phyloP scores from a whole-genome alignment of 2,329 filamentous ascomycete species.

The Pleomassaria siparia region DNA sequence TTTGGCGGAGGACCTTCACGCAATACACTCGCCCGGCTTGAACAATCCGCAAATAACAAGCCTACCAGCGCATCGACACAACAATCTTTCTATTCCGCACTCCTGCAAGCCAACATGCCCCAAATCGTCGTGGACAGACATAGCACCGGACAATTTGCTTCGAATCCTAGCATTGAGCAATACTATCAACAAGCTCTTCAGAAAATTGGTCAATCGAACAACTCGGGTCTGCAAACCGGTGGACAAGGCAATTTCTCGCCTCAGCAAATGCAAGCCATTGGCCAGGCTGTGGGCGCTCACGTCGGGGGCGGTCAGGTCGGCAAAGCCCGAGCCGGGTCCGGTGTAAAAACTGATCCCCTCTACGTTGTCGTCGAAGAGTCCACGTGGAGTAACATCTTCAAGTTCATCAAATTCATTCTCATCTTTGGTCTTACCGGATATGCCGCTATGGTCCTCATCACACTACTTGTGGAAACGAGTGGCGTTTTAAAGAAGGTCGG shows the following conservation, averaged over 20 bases:
- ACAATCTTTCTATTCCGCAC: slow-evolving; percentile 89
- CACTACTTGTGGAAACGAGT: slow-evolving; percentile 78
- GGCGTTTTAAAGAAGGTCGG: slow-evolving; percentile 78
- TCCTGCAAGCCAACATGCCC: slow-evolving; percentile 90
- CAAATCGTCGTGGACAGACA: slow-evolving; percentile 90
- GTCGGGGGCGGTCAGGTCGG: slow-evolving; percentile 68
- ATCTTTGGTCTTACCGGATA: slow-evolving; percentile 80
- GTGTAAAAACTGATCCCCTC: slow-evolving; percentile 79
- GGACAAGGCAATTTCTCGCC: slow-evolving; percentile 49
- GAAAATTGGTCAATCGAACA: slow-evolving; percentile 54
- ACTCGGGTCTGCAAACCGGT: slow-evolving; percentile 18
- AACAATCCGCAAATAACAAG: slow-evolving; percentile 91
- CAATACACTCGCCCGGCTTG: slow-evolving; percentile 75
- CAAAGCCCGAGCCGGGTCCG: slow-evolving; percentile 59
- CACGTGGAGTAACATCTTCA: slow-evolving; percentile 75
- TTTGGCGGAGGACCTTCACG: slow-evolving; percentile 51
- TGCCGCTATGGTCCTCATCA: slow-evolving; percentile 74
- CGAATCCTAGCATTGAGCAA: slow-evolving; percentile 74
- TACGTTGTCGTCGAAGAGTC: slow-evolving; percentile 96
- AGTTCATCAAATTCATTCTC: slow-evolving; percentile 85
- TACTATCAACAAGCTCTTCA: slow-evolving; percentile 77
- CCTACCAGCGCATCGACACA: slow-evolving; percentile 84
- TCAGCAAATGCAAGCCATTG: slow-evolving; percentile 73
- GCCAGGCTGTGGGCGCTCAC: slow-evolving; percentile 77
- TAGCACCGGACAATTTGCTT: slow-evolving; percentile 80